These are phyloP conservation scores for Coniochaeta hoffmannii DNA, from an alignment of 2,329 filamentous ascomycete genomes.

Conservation along the genomic window DNA sequence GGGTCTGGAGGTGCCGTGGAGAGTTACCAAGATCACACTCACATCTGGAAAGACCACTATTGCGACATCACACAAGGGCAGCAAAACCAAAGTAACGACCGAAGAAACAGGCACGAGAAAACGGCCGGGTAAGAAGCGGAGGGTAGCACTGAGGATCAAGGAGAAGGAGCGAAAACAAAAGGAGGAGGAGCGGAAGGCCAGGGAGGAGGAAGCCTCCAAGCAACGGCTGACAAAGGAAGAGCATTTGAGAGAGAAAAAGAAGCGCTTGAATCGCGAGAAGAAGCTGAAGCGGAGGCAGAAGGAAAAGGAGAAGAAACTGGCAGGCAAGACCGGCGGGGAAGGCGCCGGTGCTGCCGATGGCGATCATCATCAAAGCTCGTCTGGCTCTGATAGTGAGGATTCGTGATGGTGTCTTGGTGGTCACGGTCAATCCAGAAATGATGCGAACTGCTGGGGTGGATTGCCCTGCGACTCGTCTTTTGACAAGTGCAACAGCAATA, in stretches of 20 bases:
- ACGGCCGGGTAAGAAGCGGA: slow-evolving; percentile 50
- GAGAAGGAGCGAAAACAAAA: slow-evolving; percentile 28
- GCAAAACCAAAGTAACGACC: slow-evolving; percentile 4
- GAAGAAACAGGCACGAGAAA: slow-evolving; percentile 27
- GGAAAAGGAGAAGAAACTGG: slow-evolving; percentile 45
- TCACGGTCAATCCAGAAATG: no score
- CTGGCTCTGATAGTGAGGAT: slow-evolving; percentile 5
- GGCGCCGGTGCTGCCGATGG: slow-evolving; percentile 3
- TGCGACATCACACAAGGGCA: not conserved
- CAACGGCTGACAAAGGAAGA: slow-evolving; percentile 44
- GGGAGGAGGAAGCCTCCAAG: slow-evolving; percentile 29
- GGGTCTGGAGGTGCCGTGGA: slow-evolving; percentile 56
- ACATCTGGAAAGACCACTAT: slow-evolving; percentile 6
- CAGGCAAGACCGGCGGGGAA: not conserved
- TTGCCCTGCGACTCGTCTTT: no score
- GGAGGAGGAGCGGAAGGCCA: slow-evolving; percentile 26
- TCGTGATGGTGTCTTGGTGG: not conserved
- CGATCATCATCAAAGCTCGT: slow-evolving; percentile 2
- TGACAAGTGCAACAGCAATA: no score
- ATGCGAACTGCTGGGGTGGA: no score
- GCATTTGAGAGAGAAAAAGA: slow-evolving; percentile 53
- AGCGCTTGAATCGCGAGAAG: slow-evolving; percentile 51
- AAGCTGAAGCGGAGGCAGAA: slow-evolving; percentile 53
- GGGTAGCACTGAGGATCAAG: slow-evolving; percentile 42
- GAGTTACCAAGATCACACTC: slow-evolving; percentile 37